These are phyloP conservation scores for Globisporangium camurandrum DNA, from an alignment of 352 stramenopile genomes.

Conservation along the genomic window DNA sequence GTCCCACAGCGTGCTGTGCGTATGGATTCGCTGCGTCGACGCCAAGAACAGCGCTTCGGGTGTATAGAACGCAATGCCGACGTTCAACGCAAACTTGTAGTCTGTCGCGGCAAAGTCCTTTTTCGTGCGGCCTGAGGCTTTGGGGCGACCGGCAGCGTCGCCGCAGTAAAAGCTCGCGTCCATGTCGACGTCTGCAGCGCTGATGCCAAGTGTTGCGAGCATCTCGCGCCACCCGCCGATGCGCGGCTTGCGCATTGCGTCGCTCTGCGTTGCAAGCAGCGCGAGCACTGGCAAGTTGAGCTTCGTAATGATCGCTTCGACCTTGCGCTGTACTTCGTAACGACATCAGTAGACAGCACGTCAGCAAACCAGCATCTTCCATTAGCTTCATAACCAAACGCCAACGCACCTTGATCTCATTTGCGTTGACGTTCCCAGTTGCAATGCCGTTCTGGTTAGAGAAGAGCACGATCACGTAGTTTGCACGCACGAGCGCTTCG, in stretches of 20 bases:
- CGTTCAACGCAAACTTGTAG: constrained; percentile 87
- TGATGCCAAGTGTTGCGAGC: constrained; percentile 18
- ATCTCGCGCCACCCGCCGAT: constrained; percentile 59
- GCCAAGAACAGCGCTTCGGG: constrained; percentile 77
- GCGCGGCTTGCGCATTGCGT: constrained; percentile 76
- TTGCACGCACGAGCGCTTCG: constrained; percentile 27
- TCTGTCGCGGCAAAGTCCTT: constrained; percentile 85
- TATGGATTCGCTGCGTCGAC: constrained; percentile 65
- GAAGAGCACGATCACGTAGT: constrained; percentile 59
- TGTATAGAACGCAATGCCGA: constrained; percentile 71
- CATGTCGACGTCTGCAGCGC: constrained; percentile 28
- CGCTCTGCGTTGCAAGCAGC: constrained; percentile 61
- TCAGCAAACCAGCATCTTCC: not conserved
- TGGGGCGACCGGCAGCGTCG: constrained; percentile 72
- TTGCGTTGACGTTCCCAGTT: constrained; percentile 56
- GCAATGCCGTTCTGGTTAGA: constrained; percentile 84
- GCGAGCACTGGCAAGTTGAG: constrained; percentile 66
- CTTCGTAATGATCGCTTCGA: constrained; percentile 49
- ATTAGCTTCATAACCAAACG: not conserved
- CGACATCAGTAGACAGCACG: not conserved
- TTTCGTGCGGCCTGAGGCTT: constrained; percentile 40
- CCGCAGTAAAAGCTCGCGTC: constrained; percentile 74
- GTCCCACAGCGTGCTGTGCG: constrained; percentile 60
- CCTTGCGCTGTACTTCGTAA: constrained; percentile 32
- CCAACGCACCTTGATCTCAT: constrained; percentile 44